Percentiles rank a stretch among this genome's conserved stretches.
Evolutionary conservation across 805 yeast genomes (phyloP).

Genomic region (Saturnispora zaruensis): DNA sequence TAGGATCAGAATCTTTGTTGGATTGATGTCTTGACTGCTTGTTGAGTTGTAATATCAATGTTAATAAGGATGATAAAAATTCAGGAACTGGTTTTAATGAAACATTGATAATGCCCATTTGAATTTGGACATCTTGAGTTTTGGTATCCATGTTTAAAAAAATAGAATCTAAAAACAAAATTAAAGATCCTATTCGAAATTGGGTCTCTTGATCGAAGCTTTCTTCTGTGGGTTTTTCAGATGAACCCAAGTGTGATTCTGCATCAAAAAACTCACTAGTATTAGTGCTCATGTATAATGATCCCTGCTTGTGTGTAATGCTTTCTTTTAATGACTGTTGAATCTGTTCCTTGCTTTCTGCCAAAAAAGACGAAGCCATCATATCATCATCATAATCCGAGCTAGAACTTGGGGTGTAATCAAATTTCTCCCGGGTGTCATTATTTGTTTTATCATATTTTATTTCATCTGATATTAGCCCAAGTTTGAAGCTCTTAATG

Average conservation of each 20-base stretch:
- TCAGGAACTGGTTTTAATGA: slow-evolving; percentile 39
- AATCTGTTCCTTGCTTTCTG: slow-evolving; percentile 25
- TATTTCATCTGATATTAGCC: slow-evolving; percentile 34
- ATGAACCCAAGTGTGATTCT: slow-evolving; percentile 7
- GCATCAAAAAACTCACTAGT: slow-evolving; percentile 40
- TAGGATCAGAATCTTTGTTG: neutral
- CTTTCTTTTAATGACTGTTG: slow-evolving; percentile 38
- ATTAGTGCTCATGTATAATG: slow-evolving; percentile 68
- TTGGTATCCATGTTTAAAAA: neutral
- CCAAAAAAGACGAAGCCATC: slow-evolving; percentile 31
- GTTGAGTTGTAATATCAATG: slow-evolving; percentile 30
- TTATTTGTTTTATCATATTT: slow-evolving; percentile 21
- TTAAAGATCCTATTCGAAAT: neutral
- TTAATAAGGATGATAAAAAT: slow-evolving; percentile 30
- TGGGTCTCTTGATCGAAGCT: neutral
- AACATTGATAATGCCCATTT: slow-evolving; percentile 33
- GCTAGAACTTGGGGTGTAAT: slow-evolving; percentile 9
- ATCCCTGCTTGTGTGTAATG: slow-evolving; percentile 52
- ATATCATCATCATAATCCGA: slow-evolving; percentile 30
- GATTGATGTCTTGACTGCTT: slow-evolving; percentile 5
- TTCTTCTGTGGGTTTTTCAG: neutral
- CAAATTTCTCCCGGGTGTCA: neutral
- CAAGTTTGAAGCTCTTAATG: slow-evolving; percentile 33
- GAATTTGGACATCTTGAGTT: slow-evolving; percentile 29
- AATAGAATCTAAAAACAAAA: slow-evolving; percentile 3